Evolutionary conservation across 2,329 filamentous ascomycete genomes (phyloP), one percentile per base, ranked within the genome.

Genomic region (Byssochlamys sp.): DNA sequence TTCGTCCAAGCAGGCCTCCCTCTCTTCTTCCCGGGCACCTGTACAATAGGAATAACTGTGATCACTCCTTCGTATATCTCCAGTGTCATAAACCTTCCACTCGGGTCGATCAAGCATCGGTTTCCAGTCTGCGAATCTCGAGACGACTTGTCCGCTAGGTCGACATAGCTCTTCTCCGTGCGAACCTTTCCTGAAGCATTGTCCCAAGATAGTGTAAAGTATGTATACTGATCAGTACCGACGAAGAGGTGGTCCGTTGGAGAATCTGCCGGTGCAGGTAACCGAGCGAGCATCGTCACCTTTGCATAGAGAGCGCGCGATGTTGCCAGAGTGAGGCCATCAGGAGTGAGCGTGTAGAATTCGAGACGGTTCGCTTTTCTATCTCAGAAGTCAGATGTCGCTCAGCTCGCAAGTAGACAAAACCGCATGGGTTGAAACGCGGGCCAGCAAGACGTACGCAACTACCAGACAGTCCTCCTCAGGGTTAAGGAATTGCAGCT

Each of bases 151-250:
- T 85, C 82, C 33, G 82, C 78, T 57, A 86, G 75, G 64, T 86
- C 81, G 50, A 82, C 77, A 70, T 81, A 83, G 59, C 77, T 80
- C 71, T 83, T 80, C 62, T 84, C 69, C 2, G 84, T 86, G 39
- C 74, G 74, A 12, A 86, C 71, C 56, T 80, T 73, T 24, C 77
- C 78, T 26, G 68, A 74, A 1, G 81, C 73, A 0, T 80, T 67
- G 65, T 96, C 85, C 91, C 94, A 99, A 14, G 81, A 85, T 24
- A 96, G 73, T 1, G 90, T 95, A 72, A 97, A 96, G 75, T 96
- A 97, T 66, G 91, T 86, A 65, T 89, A 88, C 57, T 88, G 85
- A 69, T 96, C 88, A 52, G 94, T 99, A 54, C 91, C 92, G 58
- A 99, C 82, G 69, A 99, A 96, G 60, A 99, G 83, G 60, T 96